phyloP scores from a whole-genome alignment of 805 yeast genomes.

The Candida morakotiae region DNA sequence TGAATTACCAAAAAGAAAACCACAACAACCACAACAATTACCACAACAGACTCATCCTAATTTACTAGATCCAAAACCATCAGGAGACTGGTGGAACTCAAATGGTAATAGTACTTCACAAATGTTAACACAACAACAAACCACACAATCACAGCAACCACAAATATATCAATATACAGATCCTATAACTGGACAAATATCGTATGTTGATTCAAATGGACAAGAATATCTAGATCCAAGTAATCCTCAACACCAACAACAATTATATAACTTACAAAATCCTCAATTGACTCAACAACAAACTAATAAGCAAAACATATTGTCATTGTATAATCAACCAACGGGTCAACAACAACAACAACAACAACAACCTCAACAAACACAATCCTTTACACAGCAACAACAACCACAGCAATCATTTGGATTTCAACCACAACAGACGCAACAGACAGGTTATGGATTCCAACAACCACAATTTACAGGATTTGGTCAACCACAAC shows the following conservation, averaged over 20 bases:
- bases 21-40: conserved; percentile 8
- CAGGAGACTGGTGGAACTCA: conserved; percentile 13
- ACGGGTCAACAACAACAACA: conserved; percentile 13
- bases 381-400: conserved; percentile 10
- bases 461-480: conserved; percentile 7
- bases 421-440: conserved; percentile 11
- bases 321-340: conserved; percentile 42
- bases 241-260: conserved; percentile 41
- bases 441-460: conserved; percentile 9
- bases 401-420: conserved; percentile 5
- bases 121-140: not conserved
- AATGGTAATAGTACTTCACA: not conserved
- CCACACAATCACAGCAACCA: conserved; percentile 19
- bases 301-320: conserved; percentile 33
- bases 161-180: conserved; percentile 68
- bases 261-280: conserved; percentile 29
- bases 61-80: not conserved
- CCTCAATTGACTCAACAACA: conserved; percentile 34
- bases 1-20: conserved; percentile 39
- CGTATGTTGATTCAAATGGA: conserved; percentile 64
- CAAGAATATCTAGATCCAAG: conserved; percentile 56
- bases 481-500: conserved; percentile 6
- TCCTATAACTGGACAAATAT: conserved; percentile 63
- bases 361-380: conserved; percentile 13
- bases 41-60: not conserved